Conservation (phyloP, 495 filamentous ascomycete species). For the Elasticomyces elasticus region DNA sequence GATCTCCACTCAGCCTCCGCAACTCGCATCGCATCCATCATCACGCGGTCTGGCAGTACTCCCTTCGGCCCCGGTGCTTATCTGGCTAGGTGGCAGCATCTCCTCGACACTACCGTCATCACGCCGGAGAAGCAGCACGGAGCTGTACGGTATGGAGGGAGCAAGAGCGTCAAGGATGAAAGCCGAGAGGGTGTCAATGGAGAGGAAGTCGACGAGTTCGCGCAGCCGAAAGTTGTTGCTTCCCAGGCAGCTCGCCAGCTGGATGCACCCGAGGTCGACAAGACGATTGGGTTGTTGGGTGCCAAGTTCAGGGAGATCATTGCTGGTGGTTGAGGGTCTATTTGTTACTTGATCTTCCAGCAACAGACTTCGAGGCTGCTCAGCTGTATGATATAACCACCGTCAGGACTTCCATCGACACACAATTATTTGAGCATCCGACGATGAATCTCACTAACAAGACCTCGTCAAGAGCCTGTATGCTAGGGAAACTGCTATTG, state of each 20-base stretch:
- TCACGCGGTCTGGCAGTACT: slow-evolving; percentile 24
- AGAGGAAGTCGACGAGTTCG: slow-evolving; percentile 27
- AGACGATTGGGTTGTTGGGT: slow-evolving; percentile 21
- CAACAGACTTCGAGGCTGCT: too few species aligned
- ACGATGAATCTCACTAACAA: too few species aligned
- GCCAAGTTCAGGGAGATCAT: slow-evolving; percentile 21
- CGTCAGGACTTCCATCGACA: too few species aligned
- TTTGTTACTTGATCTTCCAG: neutral
- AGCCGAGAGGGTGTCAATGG: slow-evolving; percentile 39
- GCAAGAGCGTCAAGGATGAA: slow-evolving; percentile 40
- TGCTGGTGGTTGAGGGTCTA: slow-evolving; percentile 8
- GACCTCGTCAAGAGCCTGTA: too few species aligned
- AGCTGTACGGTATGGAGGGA: slow-evolving; percentile 40
- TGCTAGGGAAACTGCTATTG: too few species aligned
- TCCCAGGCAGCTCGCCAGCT: slow-evolving; percentile 2
- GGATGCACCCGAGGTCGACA: slow-evolving; percentile 11
- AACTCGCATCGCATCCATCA: slow-evolving; percentile 34
- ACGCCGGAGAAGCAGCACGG: slow-evolving; percentile 42
- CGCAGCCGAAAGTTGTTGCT: slow-evolving; percentile 9
- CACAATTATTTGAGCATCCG: too few species aligned
- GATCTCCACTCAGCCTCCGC: slow-evolving; percentile 39
- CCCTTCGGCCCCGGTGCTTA: slow-evolving; percentile 51
- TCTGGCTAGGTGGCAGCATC: slow-evolving; percentile 51
- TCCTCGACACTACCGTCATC: slow-evolving; percentile 50
- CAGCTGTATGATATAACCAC: too few species aligned